These are phyloP conservation scores for Besnoitia besnoiti DNA, from an alignment of 169 alveolate species.

Conservation along the genomic window DNA sequence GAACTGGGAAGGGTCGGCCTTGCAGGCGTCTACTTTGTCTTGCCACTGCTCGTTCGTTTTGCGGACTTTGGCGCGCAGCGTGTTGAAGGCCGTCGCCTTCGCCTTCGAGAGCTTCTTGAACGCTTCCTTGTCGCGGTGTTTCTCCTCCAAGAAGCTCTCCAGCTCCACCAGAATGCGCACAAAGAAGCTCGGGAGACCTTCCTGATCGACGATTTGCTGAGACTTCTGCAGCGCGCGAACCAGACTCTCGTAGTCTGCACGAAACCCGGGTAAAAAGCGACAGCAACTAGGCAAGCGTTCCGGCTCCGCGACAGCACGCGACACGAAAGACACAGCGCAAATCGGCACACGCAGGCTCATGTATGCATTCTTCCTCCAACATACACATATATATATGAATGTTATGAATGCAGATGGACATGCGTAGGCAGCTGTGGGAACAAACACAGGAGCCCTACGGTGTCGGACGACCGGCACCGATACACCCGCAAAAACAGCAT, in stretches of 20 bases:
- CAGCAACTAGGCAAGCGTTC: too few species aligned
- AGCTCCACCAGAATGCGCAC: conserved; percentile 66
- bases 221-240: conserved; percentile 63
- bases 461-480: too few species aligned
- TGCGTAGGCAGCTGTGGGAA: too few species aligned
- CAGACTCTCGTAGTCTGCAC: conserved; percentile 69
- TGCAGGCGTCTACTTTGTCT: conserved; percentile 56
- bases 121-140: conserved; percentile 58
- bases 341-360: too few species aligned
- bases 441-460: too few species aligned
- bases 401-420: too few species aligned
- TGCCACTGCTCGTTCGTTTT: conserved; percentile 72
- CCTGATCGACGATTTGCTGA: conserved; percentile 59
- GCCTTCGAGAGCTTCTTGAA: conserved; percentile 69
- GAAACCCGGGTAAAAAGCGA: too few species aligned
- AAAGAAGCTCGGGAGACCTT: conserved; percentile 70
- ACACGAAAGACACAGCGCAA: too few species aligned
- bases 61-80: conserved; percentile 72
- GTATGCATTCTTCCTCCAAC: too few species aligned
- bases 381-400: too few species aligned
- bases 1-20: conserved; percentile 67
- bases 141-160: conserved; percentile 55
- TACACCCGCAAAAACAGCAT: too few species aligned
- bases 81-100: conserved; percentile 72
- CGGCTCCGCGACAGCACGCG: too few species aligned